Percentiles rank a stretch among this genome's conserved stretches.
Evolutionary conservation across 805 yeast genomes (phyloP).

Genomic region (Suhomyces pyralidae): DNA sequence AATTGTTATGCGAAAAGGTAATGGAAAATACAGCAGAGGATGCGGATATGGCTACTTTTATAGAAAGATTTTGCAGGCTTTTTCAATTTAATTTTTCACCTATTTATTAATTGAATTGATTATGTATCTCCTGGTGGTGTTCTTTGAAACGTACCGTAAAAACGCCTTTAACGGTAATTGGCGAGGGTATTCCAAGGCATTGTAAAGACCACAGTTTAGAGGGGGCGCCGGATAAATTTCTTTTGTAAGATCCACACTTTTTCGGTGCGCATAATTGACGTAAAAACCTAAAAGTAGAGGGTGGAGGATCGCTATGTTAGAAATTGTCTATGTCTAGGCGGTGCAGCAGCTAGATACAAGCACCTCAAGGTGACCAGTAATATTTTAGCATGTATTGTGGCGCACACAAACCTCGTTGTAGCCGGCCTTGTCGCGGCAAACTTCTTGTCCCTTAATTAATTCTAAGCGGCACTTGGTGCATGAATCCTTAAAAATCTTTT

Average conservation of each 20-base stretch:
- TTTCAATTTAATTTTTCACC: not conserved
- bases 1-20: not conserved
- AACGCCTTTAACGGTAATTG: not conserved
- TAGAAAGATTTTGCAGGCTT: not conserved
- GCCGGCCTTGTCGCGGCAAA: not conserved
- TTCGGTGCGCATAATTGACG: not conserved
- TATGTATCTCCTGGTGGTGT: not conserved
- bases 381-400: not conserved
- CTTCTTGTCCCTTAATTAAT: not conserved
- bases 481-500: not conserved
- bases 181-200: not conserved
- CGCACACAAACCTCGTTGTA: not conserved
- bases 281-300: not conserved
- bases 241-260: conserved; percentile 8
- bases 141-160: not conserved
- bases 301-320: not conserved
- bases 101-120: not conserved
- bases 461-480: not conserved
- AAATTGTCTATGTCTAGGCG: not conserved
- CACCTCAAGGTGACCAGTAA: not conserved
- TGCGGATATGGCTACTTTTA: not conserved
- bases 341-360: not conserved
- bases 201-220: not conserved
- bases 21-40: not conserved
- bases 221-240: not conserved